Evolutionary conservation across 768 basidiomycete genomes (phyloP).

Genomic region (Mycena metata): DNA sequence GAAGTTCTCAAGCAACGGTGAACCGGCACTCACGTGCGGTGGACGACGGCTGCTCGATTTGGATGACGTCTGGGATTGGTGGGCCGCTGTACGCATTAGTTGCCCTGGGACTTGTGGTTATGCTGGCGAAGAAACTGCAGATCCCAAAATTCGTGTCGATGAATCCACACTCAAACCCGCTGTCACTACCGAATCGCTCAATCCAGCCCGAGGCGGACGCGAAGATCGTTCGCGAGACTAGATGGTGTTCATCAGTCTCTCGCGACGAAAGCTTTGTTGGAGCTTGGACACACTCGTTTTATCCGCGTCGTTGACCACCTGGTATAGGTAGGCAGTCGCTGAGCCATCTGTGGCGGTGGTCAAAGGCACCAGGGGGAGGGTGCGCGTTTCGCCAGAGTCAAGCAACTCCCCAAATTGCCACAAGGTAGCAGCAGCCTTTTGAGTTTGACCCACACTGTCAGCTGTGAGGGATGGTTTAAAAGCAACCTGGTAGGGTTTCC

Average conservation of each 20-base stretch:
- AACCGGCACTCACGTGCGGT: too few relatives aligned
- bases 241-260: too few relatives aligned
- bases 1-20: too few relatives aligned
- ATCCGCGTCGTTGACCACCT: background rate
- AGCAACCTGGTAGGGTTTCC: too few relatives aligned
- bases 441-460: background rate
- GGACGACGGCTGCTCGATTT: background rate
- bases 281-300: too few relatives aligned
- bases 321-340: slow-evolving; percentile 15
- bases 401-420: slow-evolving; percentile 16
- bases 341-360: slow-evolving; percentile 8
- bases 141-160: background rate
- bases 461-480: background rate
- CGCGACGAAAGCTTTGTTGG: background rate
- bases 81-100: background rate
- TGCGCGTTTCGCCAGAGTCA: background rate
- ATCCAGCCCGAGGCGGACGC: slow-evolving; percentile 4
- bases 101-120: too few relatives aligned
- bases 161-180: background rate
- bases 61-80: background rate
- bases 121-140: background rate
- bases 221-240: background rate
- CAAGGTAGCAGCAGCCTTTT: slow-evolving; percentile 10
- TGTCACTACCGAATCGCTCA: background rate
- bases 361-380: slow-evolving; percentile 13